Base-by-base conservation (phyloP, 768 basidiomycete species). In the Naganishia vaughanmartiniae region DNA sequence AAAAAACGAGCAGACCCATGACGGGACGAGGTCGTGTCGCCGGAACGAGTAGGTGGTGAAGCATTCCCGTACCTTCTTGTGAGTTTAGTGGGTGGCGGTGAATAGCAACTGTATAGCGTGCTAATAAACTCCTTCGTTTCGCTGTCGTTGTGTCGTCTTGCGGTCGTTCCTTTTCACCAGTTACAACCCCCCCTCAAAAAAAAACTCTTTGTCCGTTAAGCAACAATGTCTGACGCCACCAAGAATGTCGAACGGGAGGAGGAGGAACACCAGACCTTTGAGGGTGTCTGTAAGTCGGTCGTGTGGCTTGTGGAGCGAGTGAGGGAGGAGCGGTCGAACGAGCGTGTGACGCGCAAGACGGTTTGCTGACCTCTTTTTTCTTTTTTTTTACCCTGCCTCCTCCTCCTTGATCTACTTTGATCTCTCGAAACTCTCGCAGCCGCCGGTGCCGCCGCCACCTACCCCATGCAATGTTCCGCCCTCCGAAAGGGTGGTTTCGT, bases 261-360 rank as follows among this genome's bases (percentile, higher is more conserved):
- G 85, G 92, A 95, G 83, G 90, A 84, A 74, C 92, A 93, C 78
- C 89, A 92, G 80, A 86, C 84, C 80, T 93, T 96, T 77, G 91
- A 94, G 85, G 85, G 87, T 85, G 90, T 89, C 65, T 70, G 84
- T 71, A 51, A 60, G 69, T 71, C 12, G n/a, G 5, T 26, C 15
- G 39, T 33, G 17, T 24, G 21, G 19, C 4, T 51, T n/a, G 48
- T 51, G 4, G 33, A 2, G 36, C 31, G 60, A 28, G 26, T 9
- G 42, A 9, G 36, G 7, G 34, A 21, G 17, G 34, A 28, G 31
- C 26, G 36, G 28, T 10, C n/a, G 60, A 15, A 33, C 39, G 36
- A 42, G 9, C 34, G 30, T 46, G 48, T 51, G n/a, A 21, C 19
- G 48, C 7, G 12, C 4, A n/a, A 42, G 39, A 14, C 24, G 30